Evolutionary conservation across 2,329 filamentous ascomycete genomes (phyloP).

Genomic region (Trichophyton schoenleinii): DNA sequence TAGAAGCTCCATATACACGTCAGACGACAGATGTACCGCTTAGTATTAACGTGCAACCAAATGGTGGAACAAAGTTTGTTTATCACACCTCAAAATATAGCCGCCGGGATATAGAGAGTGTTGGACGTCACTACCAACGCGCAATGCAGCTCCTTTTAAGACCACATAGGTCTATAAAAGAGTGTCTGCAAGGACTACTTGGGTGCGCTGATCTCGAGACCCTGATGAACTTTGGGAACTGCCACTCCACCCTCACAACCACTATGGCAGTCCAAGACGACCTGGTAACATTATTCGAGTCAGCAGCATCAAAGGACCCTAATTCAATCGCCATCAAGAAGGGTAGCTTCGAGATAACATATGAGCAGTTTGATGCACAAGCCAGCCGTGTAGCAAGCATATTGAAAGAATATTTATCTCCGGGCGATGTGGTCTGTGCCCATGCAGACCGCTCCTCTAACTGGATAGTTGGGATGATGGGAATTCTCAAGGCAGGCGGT

Average conservation of each 20-base stretch:
- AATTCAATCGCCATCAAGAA: not conserved
- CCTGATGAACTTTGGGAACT: not conserved
- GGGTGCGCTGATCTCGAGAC: not conserved
- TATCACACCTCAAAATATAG: not conserved
- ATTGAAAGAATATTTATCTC: not conserved
- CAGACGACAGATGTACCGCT: not conserved
- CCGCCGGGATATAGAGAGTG: not conserved
- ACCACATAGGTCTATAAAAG: not conserved
- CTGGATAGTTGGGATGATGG: not conserved
- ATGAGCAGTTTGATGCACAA: not conserved
- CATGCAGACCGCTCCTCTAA: not conserved
- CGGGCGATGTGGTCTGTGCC: conserved; percentile 2
- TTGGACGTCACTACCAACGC: not conserved
- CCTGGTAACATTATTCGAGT: conserved; percentile 1
- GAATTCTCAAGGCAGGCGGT: not conserved
- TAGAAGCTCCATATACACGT: conserved; percentile 10
- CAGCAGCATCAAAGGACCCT: not conserved
- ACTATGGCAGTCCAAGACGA: not conserved
- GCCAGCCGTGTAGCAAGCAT: not conserved
- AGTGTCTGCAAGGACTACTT: not conserved
- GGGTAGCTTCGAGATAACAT: not conserved
- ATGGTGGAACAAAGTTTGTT: not conserved
- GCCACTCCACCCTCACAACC: not conserved
- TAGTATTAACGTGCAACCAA: not conserved
- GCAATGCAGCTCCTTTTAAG: not conserved